Percentiles rank a stretch among this genome's conserved stretches.
phyloP scores from a whole-genome alignment of 164 flowering plant species.

The Macadamia integrifolia region DNA sequence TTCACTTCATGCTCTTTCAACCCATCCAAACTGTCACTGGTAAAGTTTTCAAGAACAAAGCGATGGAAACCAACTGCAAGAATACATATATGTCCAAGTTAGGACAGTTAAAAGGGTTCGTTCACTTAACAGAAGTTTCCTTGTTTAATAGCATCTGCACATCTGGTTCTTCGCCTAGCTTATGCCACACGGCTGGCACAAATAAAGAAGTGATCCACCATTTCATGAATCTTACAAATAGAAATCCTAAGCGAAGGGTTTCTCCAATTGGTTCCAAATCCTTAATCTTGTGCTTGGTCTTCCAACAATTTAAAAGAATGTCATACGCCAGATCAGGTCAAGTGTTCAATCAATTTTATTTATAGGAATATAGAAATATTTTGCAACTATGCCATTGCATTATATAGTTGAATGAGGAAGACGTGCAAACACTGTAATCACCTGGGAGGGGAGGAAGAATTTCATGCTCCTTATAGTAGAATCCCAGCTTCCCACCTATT shows the following conservation, averaged over 20 bases:
- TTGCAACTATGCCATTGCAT: too few species aligned
- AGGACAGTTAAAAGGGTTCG: neutral
- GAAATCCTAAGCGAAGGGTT: too few species aligned
- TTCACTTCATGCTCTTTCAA: slow-evolving; percentile 52
- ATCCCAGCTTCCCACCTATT: slow-evolving; percentile 87
- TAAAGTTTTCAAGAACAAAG: slow-evolving; percentile 53
- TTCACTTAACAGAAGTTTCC: neutral
- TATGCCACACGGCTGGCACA: neutral
- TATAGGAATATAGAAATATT: too few species aligned
- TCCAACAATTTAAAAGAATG: neutral
- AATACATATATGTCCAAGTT: slow-evolving; percentile 5
- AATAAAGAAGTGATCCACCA: too few species aligned
- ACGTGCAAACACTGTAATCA: slow-evolving; percentile 6
- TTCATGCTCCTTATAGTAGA: slow-evolving; percentile 95
- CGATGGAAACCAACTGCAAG: slow-evolving; percentile 81
- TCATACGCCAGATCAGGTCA: neutral
- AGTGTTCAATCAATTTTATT: neutral
- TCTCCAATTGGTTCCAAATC: too few species aligned
- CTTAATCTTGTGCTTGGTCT: too few species aligned
- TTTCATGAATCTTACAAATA: too few species aligned
- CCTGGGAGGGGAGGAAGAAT: slow-evolving; percentile 97
- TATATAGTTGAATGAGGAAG: too few species aligned
- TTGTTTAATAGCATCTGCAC: neutral
- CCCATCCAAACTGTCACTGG: slow-evolving; percentile 33
- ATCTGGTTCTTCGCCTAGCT: neutral